Conservation (phyloP, 176 grass and related monocot genomes). For the Raddia distichophylla region DNA sequence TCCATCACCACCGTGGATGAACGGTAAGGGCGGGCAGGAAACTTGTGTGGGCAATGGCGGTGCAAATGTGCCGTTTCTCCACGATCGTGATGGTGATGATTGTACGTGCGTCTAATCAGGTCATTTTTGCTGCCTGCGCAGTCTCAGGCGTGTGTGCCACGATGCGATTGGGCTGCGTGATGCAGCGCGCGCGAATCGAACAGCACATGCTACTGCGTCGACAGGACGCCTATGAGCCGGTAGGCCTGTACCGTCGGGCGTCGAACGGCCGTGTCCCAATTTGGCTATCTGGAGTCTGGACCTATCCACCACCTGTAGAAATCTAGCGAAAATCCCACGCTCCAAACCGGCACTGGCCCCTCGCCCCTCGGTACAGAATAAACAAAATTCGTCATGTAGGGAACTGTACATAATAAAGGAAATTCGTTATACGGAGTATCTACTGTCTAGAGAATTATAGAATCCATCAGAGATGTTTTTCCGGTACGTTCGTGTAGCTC, state of each 20-base stretch:
- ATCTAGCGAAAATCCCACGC: no score
- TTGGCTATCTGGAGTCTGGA: background rate
- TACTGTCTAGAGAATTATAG: no score
- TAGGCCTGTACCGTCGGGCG: background rate
- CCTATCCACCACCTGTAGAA: no score
- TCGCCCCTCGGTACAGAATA: no score
- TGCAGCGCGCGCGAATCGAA: background rate
- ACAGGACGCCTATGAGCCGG: no score
- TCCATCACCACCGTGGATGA: background rate
- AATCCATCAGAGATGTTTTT: background rate
- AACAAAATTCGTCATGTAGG: no score
- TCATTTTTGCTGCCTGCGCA: background rate
- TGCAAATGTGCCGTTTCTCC: background rate
- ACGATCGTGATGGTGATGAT: slow-evolving; percentile 9
- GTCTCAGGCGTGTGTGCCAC: no score
- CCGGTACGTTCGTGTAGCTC: background rate
- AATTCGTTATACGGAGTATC: no score
- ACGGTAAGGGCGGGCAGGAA: background rate
- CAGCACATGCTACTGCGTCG: no score
- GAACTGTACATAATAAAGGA: no score
- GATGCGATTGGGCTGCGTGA: background rate
- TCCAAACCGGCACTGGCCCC: no score
- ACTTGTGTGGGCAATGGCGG: background rate
- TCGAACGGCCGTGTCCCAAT: background rate
- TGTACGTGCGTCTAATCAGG: slow-evolving; percentile 4